phyloP scores from a whole-genome alignment of 495 filamentous ascomycete genomes.

The Penicillium atrosanguineum region DNA sequence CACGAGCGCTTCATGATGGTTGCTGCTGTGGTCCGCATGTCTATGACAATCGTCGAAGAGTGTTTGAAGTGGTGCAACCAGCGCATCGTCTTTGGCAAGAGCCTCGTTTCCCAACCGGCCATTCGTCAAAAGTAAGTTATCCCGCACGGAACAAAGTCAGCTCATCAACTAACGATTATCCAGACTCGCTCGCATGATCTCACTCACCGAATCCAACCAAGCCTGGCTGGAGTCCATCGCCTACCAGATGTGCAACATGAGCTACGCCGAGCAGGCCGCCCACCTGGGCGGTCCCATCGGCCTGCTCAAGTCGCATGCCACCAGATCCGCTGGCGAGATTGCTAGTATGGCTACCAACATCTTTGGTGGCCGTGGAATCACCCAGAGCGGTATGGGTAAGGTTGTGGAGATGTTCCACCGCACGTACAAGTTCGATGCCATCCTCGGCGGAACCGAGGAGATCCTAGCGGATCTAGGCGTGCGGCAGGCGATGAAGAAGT shows the following conservation, averaged over 20 bases:
- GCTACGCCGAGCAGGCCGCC: constrained; percentile 72
- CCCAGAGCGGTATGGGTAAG: constrained; percentile 78
- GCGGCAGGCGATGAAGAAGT: constrained; percentile 74
- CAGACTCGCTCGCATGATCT: constrained; percentile 82
- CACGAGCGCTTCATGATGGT: constrained; percentile 75
- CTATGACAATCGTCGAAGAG: constrained; percentile 72
- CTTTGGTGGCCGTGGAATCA: constrained; percentile 79
- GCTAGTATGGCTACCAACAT: constrained; percentile 83
- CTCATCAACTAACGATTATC: constrained; percentile 2
- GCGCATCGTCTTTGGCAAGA: constrained; percentile 81
- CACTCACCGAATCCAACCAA: constrained; percentile 75
- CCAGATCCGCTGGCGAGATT: constrained; percentile 74
- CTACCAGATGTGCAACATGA: constrained; percentile 87
- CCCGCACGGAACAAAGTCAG: background rate
- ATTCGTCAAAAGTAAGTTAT: constrained; percentile 69
- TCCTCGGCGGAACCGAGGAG: constrained; percentile 82
- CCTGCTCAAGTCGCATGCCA: constrained; percentile 75
- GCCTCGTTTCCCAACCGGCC: constrained; percentile 78
- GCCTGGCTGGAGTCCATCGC: constrained; percentile 82
- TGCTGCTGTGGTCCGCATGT: constrained; percentile 61
- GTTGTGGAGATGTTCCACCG: constrained; percentile 79
- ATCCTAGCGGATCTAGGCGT: constrained; percentile 80
- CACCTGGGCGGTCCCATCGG: constrained; percentile 79
- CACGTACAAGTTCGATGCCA: constrained; percentile 87
- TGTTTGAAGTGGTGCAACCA: constrained; percentile 90